Evolutionary conservation across 225 moss, liverwort and hornwort genomes (phyloP).

Genomic region (Polytrichum commune): DNA sequence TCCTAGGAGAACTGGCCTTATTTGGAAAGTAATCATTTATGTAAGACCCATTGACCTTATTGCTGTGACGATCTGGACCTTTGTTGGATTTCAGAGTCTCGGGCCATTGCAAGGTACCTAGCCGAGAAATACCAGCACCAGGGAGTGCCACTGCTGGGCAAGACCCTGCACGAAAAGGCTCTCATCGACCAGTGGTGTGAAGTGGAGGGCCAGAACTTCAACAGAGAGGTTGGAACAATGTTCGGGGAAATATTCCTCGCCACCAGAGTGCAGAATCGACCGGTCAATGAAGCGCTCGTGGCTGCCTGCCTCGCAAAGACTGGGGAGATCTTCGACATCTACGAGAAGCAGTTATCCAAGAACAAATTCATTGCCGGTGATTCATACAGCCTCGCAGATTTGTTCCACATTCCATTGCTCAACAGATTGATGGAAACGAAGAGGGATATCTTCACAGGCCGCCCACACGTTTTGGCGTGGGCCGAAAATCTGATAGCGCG

Average conservation of each 20-base stretch:
- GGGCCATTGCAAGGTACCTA: constrained; percentile 16
- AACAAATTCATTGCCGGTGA: constrained; percentile 66
- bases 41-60: no score
- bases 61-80: not conserved
- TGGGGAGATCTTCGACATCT: constrained; percentile 50
- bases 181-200: constrained; percentile 65
- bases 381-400: constrained; percentile 49
- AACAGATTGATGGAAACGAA: not conserved
- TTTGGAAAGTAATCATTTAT: no score
- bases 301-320: constrained; percentile 8
- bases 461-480: constrained; percentile 34
- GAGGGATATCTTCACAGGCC: not conserved
- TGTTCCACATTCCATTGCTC: constrained; percentile 28
- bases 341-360: constrained; percentile 48
- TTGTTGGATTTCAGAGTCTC: constrained; percentile 49
- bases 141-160: constrained; percentile 45
- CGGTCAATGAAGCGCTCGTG: constrained; percentile 28
- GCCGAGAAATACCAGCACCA: constrained; percentile 55
- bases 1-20: no score
- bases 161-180: constrained; percentile 46
- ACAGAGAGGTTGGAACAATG: constrained; percentile 7
- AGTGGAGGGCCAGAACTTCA: constrained; percentile 52
- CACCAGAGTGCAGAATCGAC: constrained; percentile 1
- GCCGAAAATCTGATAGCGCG: constrained; percentile 7
- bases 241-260: constrained; percentile 10